Evolutionary conservation across 345 rosid genomes (phyloP).

Genomic region (Hibiscus trionum): DNA sequence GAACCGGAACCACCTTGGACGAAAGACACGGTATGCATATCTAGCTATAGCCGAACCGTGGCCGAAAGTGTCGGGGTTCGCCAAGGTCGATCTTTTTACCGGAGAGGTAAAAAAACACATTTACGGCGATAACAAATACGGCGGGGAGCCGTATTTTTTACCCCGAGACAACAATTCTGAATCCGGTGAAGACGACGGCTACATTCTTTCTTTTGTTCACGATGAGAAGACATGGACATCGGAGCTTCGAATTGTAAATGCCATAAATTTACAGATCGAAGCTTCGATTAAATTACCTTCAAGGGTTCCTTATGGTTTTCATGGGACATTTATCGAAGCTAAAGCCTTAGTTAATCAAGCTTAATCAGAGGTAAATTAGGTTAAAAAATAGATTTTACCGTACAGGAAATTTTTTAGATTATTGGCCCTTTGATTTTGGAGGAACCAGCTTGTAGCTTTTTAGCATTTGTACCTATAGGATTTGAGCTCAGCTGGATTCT

Average conservation of each 20-base stretch:
- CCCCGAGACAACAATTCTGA: conserved; percentile 36
- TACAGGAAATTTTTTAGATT: not conserved
- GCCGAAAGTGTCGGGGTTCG: conserved; percentile 91
- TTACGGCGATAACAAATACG: conserved; percentile 61
- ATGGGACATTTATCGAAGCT: conserved; percentile 79
- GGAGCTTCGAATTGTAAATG: conserved; percentile 76
- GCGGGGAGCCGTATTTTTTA: conserved; percentile 84
- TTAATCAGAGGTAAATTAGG: conserved; percentile 10
- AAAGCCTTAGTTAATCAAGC: conserved; percentile 64
- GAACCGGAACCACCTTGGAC: conserved; percentile 67
- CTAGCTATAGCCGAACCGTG: conserved; percentile 90
- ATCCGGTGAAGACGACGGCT: conserved; percentile 66
- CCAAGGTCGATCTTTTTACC: conserved; percentile 69
- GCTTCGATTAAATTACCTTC: conserved; percentile 75
- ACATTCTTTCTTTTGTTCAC: conserved; percentile 68
- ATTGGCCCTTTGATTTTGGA: not conserved
- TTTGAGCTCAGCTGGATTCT: conserved; percentile 51
- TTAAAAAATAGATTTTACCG: not conserved
- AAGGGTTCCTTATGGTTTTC: conserved; percentile 91
- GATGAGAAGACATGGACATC: conserved; percentile 75
- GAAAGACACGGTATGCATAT: conserved; percentile 67
- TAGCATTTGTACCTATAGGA: conserved; percentile 17
- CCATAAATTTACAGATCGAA: conserved; percentile 50
- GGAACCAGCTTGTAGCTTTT: conserved; percentile 47
- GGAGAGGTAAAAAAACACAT: conserved; percentile 55